Conservation (phyloP, 768 basidiomycete genomes). For the Sporobolomyces pararoseus region DNA sequence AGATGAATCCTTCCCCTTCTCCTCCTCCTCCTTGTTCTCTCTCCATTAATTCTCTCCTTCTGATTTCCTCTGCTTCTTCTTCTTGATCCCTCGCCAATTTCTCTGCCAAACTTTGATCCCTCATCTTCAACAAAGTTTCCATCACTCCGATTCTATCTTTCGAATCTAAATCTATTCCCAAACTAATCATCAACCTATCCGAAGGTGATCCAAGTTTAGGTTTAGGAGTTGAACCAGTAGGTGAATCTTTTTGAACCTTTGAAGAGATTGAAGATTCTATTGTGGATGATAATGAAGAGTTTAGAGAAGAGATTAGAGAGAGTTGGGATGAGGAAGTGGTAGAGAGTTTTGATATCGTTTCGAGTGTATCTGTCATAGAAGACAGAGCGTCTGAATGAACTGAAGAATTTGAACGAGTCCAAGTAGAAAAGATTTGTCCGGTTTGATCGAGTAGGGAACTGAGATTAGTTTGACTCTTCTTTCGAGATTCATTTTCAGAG, state of each 20-base stretch:
- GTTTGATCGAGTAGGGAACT: background rate
- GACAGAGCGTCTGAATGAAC: too few relatives aligned
- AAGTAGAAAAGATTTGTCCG: background rate
- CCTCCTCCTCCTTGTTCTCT: too few relatives aligned
- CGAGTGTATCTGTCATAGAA: too few relatives aligned
- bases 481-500: background rate
- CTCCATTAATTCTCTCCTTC: too few relatives aligned
- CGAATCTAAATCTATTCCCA: too few relatives aligned
- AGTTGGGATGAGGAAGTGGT: too few relatives aligned
- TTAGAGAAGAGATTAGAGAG: too few relatives aligned
- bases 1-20: too few relatives aligned
- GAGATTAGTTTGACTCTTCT: background rate
- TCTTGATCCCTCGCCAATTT: background rate
- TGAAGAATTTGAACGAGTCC: constrained; percentile 7
- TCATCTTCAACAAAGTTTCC: constrained; percentile 12
- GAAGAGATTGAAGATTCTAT: constrained; percentile 15
- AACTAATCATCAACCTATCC: too few relatives aligned
- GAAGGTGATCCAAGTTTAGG: too few relatives aligned
- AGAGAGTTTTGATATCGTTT: too few relatives aligned
- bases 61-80: too few relatives aligned
- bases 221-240: constrained; percentile 30
- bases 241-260: constrained; percentile 17
- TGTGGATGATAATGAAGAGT: background rate
- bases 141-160: constrained; percentile 12
- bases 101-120: background rate